Evolutionary conservation across 2,329 filamentous ascomycete species (phyloP), one percentile per base, ranked within the genome.

Genomic region (Neopestalotiopsis clavispora): DNA sequence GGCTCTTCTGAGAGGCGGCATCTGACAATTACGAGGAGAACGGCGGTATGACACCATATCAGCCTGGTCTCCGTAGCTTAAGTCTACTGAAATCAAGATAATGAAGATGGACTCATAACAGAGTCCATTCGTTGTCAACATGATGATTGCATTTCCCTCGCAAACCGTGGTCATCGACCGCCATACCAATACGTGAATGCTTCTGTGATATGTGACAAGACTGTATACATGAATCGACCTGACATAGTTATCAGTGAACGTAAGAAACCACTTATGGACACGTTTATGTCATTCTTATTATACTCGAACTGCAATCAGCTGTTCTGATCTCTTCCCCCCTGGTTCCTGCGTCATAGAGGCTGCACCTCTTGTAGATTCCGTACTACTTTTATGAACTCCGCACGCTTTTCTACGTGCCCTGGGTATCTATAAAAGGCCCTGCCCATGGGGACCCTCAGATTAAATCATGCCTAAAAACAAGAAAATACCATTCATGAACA

Each of bases 11-110:
- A 87, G 84, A 88, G 87, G 87, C 85, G 85, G 66, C 69, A 70
- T 70, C 87, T 89, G 88, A 90, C 88, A 90, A 89, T 84, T 86
- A 90, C 90, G 90, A 87, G 89, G 87, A 84, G 90, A 91, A 92
- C 90, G 90, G 90, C 89, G 80, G 49, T 63, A 49, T 58, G 52
- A 17, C 32, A 23, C n/a, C 56, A 45, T 34, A 42, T 56, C 58
- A 63, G 66, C 69, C 69, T 70, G 69, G 69, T 70, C 69, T 70
- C 69, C 69, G 69, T 70, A 70, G 68, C 60, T 34, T 70, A 68
- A 67, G 64, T 67, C 67, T 68, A 67, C 67, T 68, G 66, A 56
- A 70, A 70, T 70, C 66, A 70, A 70, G 69, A 70, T 68, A 70
- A 70, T 70, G 69, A 70, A 70, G 60, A 64, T 68, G 69, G 69